Percentiles rank a stretch among this genome's conserved stretches.
These are phyloP conservation scores for Tylopilus orsonianus DNA, from an alignment of 1,284 basidiomycete species.

Conservation along the genomic window DNA sequence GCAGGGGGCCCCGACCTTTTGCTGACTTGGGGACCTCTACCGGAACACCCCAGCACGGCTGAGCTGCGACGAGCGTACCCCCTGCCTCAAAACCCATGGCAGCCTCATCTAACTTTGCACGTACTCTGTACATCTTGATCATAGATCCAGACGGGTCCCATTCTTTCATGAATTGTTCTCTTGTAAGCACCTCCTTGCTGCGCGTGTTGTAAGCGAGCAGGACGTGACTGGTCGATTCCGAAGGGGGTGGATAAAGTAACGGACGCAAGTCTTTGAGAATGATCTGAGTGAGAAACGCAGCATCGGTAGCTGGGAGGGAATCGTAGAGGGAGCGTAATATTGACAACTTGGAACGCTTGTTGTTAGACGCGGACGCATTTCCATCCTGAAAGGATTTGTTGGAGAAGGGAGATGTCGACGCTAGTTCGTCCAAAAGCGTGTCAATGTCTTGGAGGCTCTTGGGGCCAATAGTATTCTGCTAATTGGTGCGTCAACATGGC, in stretches of 20 bases:
- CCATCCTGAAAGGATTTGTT: constrained; percentile 33
- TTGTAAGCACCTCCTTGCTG: constrained; percentile 54
- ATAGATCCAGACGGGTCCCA: constrained; percentile 68
- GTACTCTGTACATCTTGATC: constrained; percentile 52
- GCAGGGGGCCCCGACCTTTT: constrained; percentile 61
- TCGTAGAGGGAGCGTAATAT: constrained; percentile 58
- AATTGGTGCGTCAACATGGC: constrained; percentile 11
- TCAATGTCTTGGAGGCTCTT: constrained; percentile 56
- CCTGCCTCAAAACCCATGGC: constrained; percentile 49
- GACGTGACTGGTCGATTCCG: constrained; percentile 40
- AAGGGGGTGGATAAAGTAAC: constrained; percentile 65
- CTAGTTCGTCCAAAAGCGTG: constrained; percentile 68
- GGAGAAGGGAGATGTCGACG: constrained; percentile 64
- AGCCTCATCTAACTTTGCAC: constrained; percentile 60
- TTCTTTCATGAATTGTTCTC: constrained; percentile 62
- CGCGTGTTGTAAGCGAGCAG: constrained; percentile 56
- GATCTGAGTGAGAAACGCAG: constrained; percentile 73
- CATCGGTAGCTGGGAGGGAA: constrained; percentile 55
- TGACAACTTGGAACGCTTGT: constrained; percentile 34
- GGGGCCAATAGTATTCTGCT: constrained; percentile 32
- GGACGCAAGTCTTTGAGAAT: constrained; percentile 83
- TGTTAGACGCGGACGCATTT: constrained; percentile 18
- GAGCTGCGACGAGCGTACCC: constrained; percentile 23
- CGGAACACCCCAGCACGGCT: constrained; percentile 43
- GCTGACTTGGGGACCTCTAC: constrained; percentile 77